A percentile compares a stretch with the other conserved stretches of the same genome.
Conservation (phyloP, 305 asterid species). For the Euphrasia arctica region DNA sequence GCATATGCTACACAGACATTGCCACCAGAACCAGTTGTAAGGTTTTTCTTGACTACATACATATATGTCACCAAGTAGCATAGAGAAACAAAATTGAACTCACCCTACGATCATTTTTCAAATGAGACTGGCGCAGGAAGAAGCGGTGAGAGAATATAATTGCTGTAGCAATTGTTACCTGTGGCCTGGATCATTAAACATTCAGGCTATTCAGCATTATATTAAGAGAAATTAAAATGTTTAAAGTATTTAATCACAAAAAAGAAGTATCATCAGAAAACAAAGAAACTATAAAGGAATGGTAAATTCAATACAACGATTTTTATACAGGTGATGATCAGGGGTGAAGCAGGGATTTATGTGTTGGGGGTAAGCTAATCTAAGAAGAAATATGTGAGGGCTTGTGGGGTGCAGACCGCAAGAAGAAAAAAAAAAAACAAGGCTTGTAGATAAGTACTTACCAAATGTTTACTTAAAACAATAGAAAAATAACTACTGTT, state of each 20-base stretch:
- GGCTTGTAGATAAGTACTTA: too few species aligned
- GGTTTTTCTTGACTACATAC: conserved; percentile 15
- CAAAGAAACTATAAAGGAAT: background rate
- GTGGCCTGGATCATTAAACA: conserved; percentile 80
- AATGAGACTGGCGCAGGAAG: conserved; percentile 91
- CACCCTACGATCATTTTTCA: conserved; percentile 88
- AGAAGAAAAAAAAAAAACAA: too few species aligned
- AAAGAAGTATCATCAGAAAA: conserved; percentile 14
- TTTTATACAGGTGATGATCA: background rate
- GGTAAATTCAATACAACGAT: conserved; percentile 7
- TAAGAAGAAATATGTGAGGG: background rate
- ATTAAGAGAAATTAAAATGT: conserved; percentile 17
- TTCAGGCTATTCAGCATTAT: conserved; percentile 13
- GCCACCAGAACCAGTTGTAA: conserved; percentile 9
- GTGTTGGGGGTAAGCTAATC: background rate
- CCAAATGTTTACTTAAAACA: too few species aligned
- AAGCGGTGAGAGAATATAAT: conserved; percentile 97
- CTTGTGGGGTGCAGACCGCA: too few species aligned
- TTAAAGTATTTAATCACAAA: conserved; percentile 17
- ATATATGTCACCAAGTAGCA: conserved; percentile 10
- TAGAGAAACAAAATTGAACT: conserved; percentile 28
- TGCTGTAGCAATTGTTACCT: conserved; percentile 96
- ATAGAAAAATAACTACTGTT: too few species aligned
- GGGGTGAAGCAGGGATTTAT: too few species aligned
- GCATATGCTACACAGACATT: background rate